A percentile compares a stretch with the other conserved stretches of the same genome.
Conservation (phyloP, 805 yeast species). For the Dipodascus albidus region DNA sequence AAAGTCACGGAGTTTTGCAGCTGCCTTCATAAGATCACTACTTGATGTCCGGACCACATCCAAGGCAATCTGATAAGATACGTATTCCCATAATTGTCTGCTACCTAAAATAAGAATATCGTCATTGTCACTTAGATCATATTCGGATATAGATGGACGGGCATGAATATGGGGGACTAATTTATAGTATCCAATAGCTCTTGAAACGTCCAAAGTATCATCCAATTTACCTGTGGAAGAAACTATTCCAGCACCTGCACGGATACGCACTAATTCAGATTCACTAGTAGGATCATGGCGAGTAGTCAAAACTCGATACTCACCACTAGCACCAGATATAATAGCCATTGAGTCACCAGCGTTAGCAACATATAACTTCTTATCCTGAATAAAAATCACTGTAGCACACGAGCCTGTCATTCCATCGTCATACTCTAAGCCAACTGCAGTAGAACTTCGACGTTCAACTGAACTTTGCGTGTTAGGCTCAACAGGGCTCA, state of each 20-base stretch:
- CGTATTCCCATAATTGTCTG: constrained; percentile 71
- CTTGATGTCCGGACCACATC: constrained; percentile 72
- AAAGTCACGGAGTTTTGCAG: constrained; percentile 85
- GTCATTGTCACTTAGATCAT: constrained; percentile 53
- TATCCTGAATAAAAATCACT: constrained; percentile 64
- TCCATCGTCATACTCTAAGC: constrained; percentile 53
- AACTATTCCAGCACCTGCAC: constrained; percentile 88
- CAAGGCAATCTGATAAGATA: constrained; percentile 76
- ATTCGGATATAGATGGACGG: constrained; percentile 65
- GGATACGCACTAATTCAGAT: constrained; percentile 54
- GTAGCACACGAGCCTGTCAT: constrained; percentile 79
- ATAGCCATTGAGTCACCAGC: constrained; percentile 85
- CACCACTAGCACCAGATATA: constrained; percentile 71
- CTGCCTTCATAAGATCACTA: constrained; percentile 80
- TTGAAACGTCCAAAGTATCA: constrained; percentile 69
- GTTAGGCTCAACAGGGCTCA: constrained; percentile 21
- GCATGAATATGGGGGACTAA: constrained; percentile 81
- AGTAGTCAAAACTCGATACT: constrained; percentile 56
- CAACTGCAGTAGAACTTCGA: constrained; percentile 40
- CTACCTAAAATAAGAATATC: constrained; percentile 81
- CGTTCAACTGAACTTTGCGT: constrained; percentile 36
- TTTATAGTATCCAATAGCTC: constrained; percentile 87
- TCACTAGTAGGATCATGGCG: constrained; percentile 77
- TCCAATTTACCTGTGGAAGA: constrained; percentile 76
- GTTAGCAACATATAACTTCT: constrained; percentile 66